Percentiles rank a stretch among this genome's conserved stretches.
These are phyloP conservation scores for Westerdykella ornata DNA, from an alignment of 2,329 filamentous ascomycete genomes.

Conservation along the genomic window DNA sequence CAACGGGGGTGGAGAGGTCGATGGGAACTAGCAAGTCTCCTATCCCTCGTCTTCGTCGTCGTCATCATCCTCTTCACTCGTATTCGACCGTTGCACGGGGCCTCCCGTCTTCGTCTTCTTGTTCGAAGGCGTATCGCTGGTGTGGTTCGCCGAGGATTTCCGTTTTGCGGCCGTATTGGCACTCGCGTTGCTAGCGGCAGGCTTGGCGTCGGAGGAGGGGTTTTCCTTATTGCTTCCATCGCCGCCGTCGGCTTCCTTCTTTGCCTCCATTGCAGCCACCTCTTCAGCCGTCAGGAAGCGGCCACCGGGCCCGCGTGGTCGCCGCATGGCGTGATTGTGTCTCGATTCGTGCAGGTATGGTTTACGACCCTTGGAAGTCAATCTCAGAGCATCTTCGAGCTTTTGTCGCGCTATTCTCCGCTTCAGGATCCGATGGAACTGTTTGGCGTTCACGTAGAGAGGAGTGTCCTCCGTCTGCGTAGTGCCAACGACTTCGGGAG, in stretches of 20 bases:
- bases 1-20: slow-evolving; percentile 9
- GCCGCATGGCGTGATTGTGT: slow-evolving; percentile 96
- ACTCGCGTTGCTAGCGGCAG: slow-evolving; percentile 12
- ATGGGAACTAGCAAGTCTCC: slow-evolving; percentile 24
- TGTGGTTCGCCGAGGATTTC: slow-evolving; percentile 22
- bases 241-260: slow-evolving; percentile 21
- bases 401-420: slow-evolving; percentile 86
- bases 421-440: slow-evolving; percentile 96
- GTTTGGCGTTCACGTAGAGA: slow-evolving; percentile 96
- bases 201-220: slow-evolving; percentile 21
- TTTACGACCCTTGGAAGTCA: slow-evolving; percentile 93
- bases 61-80: slow-evolving; percentile 49
- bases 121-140: slow-evolving; percentile 27
- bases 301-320: slow-evolving; percentile 86
- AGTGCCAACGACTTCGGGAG: slow-evolving; percentile 68
- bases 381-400: slow-evolving; percentile 81
- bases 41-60: slow-evolving; percentile 48
- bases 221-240: slow-evolving; percentile 38
- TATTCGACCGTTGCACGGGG: slow-evolving; percentile 35
- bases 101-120: slow-evolving; percentile 48
- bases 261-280: slow-evolving; percentile 73
- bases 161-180: slow-evolving; percentile 22
- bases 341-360: slow-evolving; percentile 95
- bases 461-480: slow-evolving; percentile 76
- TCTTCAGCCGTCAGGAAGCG: slow-evolving; percentile 96